phyloP scores from a whole-genome alignment of 441 rosid species.

The Euphorbia schlechtendalii region DNA sequence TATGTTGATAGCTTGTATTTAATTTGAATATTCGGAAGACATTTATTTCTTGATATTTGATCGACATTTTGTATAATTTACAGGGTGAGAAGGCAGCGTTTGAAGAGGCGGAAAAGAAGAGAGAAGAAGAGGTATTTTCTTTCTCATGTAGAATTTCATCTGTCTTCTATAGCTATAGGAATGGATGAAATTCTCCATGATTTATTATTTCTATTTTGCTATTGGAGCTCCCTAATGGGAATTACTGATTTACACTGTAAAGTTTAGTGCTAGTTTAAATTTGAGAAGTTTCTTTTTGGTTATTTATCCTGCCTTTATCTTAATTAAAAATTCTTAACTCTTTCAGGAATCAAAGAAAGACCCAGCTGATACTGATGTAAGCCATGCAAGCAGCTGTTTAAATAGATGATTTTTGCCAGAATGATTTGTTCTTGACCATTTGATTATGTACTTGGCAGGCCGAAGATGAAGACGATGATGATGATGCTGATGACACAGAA shows the following conservation, averaged over 20 bases:
- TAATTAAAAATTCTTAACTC: not conserved
- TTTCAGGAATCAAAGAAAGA: conserved; percentile 66
- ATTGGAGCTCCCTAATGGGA: no score
- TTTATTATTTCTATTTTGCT: not conserved
- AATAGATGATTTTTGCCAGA: not conserved
- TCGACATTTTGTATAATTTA: conserved; percentile 15
- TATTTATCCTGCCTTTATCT: not conserved
- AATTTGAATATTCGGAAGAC: not conserved
- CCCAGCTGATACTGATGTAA: conserved; percentile 63
- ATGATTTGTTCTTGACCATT: no score
- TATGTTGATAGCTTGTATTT: conserved; percentile 25
- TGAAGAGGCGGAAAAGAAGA: conserved; percentile 80
- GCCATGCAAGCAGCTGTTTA: conserved; percentile 8
- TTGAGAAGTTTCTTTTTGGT: no score
- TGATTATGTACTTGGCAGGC: conserved; percentile 30
- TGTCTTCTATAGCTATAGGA: not conserved
- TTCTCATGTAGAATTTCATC: not conserved
- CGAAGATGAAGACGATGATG: conserved; percentile 54
- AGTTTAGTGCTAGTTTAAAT: no score
- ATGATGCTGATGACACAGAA: conserved; percentile 32
- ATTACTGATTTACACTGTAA: no score
- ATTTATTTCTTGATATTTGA: not conserved
- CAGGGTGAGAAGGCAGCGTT: conserved; percentile 94
- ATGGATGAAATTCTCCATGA: not conserved
- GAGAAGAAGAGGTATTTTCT: conserved; percentile 62